Base-by-base conservation (phyloP, 2,329 filamentous ascomycete species). In the Aaosphaeria arxii region DNA sequence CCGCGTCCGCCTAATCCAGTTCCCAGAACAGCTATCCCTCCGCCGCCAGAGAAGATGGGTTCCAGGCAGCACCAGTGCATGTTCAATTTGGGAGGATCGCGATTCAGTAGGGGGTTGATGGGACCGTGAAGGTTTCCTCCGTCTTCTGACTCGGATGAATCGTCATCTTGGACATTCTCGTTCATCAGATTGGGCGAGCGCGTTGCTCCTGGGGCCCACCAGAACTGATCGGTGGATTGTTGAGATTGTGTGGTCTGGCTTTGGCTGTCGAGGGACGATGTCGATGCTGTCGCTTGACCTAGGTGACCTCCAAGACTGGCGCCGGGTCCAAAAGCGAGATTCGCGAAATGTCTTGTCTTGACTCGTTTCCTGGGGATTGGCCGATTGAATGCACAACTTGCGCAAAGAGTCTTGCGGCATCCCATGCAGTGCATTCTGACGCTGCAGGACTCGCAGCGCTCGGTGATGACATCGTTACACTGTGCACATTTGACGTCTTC, bases 381-480 rank as follows among this genome's bases (percentile, higher is more conserved):
- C 11, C 78, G 71, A 55, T 81, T 79, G 62, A 80, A 82, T 5
- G 80, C 79, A 61, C 80, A 83, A 61, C 78, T 81, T 17, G 77
- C 78, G 68, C 80, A 83, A 2, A 83, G 73, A 1, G 79, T 83
- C 66, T 80, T 82, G 43, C 80, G 73, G 57, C 80, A 83, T 35
- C 80, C 80, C 59, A 80, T 77, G 57, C 80, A 83, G 59, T 83
- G 80, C 80, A 83, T 83, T 54, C 80, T 70, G 11, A 83, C 78
- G 48, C 80, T 82, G 62, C 80, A 83, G 49, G 81, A 80, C 62
- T 83, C 80, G 57, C 80, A 83, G 43, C 80, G 68, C 60, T 83
- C 80, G 38, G 73, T 59, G 40, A 83, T 82, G 31, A 67, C 57
- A 40, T 79, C 77, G 43, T 72, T 70, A 65, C 80, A 83, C 48